Percentiles rank a stretch among this genome's conserved stretches.
phyloP scores from a whole-genome alignment of 2,329 filamentous ascomycete species.

The Aspergillus transmontanensis region DNA sequence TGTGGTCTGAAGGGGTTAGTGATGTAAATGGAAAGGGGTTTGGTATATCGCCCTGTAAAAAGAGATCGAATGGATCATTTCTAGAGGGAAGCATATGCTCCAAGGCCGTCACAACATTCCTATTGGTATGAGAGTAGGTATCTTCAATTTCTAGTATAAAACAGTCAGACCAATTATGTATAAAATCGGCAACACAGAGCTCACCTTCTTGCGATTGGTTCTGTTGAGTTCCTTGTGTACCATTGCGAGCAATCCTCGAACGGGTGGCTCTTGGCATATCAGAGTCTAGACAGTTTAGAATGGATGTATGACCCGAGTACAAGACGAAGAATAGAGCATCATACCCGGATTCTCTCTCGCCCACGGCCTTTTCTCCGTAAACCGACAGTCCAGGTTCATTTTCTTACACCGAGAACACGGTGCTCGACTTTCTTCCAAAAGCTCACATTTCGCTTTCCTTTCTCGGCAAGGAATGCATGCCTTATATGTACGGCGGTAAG shows the following conservation, averaged over 20 bases:
- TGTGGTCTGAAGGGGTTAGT: background rate
- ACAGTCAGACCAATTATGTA: background rate
- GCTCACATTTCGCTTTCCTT: slow-evolving; percentile 50
- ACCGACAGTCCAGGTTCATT: slow-evolving; percentile 47
- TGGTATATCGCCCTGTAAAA: background rate
- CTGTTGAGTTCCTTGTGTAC: too few species aligned
- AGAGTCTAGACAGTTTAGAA: background rate
- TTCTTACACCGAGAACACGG: slow-evolving; percentile 46
- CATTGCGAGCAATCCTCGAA: background rate
- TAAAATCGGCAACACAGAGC: background rate
- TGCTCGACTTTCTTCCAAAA: slow-evolving; percentile 32
- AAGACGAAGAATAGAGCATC: slow-evolving; percentile 23
- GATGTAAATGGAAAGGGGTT: background rate
- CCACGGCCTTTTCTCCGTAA: slow-evolving; percentile 32
- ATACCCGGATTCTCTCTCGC: slow-evolving; percentile 13
- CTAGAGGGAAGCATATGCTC: background rate
- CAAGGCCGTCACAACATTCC: too few species aligned
- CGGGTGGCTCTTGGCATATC: background rate
- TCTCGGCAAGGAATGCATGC: slow-evolving; percentile 51
- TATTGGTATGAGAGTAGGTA: background rate
- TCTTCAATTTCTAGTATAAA: background rate
- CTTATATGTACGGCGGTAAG: slow-evolving; percentile 52
- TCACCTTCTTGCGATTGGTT: background rate
- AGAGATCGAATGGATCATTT: background rate
- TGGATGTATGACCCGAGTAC: rapidly evolving